Evolutionary conservation across 768 basidiomycete genomes (phyloP).

Genomic region (Boletus sp.): DNA sequence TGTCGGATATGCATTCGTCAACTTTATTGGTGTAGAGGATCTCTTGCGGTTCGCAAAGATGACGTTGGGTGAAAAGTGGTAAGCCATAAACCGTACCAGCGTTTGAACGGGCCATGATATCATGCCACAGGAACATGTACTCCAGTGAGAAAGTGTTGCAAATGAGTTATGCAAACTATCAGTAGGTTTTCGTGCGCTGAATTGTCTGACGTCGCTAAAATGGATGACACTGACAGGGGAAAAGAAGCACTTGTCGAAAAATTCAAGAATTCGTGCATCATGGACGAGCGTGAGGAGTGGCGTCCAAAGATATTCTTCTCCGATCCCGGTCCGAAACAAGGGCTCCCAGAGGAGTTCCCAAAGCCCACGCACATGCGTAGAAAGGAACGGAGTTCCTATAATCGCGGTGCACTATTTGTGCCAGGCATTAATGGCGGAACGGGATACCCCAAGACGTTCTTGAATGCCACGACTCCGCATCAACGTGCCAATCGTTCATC

Average conservation of each 20-base stretch:
- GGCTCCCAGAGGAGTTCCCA: constrained; percentile 78
- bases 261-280: constrained; percentile 88
- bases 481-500: constrained; percentile 18
- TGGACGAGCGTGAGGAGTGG: constrained; percentile 83
- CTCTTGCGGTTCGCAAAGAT: constrained; percentile 71
- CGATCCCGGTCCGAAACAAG: constrained; percentile 62
- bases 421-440: constrained; percentile 36
- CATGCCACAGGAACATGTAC: constrained; percentile 73
- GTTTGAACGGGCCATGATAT: constrained; percentile 2
- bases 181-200: constrained; percentile 49
- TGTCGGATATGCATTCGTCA: constrained; percentile 85
- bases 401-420: constrained; percentile 69
- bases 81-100: constrained; percentile 14
- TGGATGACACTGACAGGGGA: constrained; percentile 46
- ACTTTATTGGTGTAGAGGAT: constrained; percentile 79
- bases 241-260: constrained; percentile 89
- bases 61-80: constrained; percentile 82
- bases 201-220: constrained; percentile 7
- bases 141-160: constrained; percentile 87
- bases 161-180: constrained; percentile 91
- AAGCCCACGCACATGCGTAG: constrained; percentile 75
- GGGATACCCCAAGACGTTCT: constrained; percentile 27
- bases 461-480: constrained; percentile 20
- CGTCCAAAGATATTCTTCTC: constrained; percentile 84
- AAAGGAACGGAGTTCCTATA: constrained; percentile 80